phyloP scores from a whole-genome alignment of 148 eudicot species.

The Arctostaphylos glauca region DNA sequence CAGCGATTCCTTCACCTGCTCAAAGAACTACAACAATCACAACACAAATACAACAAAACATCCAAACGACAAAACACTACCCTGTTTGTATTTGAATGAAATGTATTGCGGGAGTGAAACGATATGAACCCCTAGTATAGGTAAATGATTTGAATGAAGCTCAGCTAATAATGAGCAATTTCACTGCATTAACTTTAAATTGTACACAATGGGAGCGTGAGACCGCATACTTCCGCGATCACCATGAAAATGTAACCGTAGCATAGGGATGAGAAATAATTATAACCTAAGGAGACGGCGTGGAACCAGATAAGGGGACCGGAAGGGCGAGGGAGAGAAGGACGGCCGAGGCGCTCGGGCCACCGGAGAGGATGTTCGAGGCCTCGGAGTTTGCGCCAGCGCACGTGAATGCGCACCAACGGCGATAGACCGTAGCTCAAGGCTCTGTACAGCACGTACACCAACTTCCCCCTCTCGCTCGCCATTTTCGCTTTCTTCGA shows the following conservation, averaged over 20 bases:
- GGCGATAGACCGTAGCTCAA: slow-evolving; percentile 62
- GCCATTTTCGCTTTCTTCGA: slow-evolving; percentile 16
- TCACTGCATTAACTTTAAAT: no score
- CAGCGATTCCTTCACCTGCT: slow-evolving; percentile 89
- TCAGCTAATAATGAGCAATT: no score
- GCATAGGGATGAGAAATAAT: slow-evolving; percentile 3
- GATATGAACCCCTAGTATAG: no score
- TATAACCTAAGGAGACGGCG: slow-evolving; percentile 84
- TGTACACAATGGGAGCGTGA: no score
- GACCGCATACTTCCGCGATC: no score
- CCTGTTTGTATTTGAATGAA: not conserved
- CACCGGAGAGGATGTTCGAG: slow-evolving; percentile 75
- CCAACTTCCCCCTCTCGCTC: slow-evolving; percentile 48
- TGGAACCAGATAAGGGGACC: slow-evolving; percentile 89
- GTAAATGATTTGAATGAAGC: not conserved
- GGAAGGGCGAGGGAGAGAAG: slow-evolving; percentile 71
- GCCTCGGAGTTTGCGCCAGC: slow-evolving; percentile 64
- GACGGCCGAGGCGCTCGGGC: slow-evolving; percentile 78
- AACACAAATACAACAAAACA: not conserved
- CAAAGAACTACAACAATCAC: slow-evolving; percentile 2
- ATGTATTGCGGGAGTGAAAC: no score
- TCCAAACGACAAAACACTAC: slow-evolving; percentile 6
- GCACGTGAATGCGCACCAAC: slow-evolving; percentile 61
- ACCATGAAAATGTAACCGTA: no score
- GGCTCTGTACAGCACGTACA: slow-evolving; percentile 61